These are phyloP conservation scores for Groenewaldozyma auringiensis DNA, from an alignment of 1,139 yeast genomes.

Conservation along the genomic window DNA sequence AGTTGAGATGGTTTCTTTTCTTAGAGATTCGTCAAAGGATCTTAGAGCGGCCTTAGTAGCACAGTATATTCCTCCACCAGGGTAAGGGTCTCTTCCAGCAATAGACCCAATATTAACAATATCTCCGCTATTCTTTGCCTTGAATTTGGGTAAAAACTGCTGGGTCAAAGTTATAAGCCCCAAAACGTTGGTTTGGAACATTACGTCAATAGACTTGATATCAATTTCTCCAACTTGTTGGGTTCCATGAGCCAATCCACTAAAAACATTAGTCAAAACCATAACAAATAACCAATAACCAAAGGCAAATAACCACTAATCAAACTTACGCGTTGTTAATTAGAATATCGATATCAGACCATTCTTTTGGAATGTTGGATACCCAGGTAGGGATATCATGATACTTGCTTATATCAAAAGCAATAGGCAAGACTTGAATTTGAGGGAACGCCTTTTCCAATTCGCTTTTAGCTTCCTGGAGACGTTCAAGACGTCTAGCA, in stretches of 20 bases:
- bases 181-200: constrained; percentile 65
- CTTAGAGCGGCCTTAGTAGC: constrained; percentile 80
- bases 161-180: constrained; percentile 68
- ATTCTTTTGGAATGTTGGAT: constrained; percentile 34
- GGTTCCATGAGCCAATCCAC: constrained; percentile 66
- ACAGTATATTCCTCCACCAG: constrained; percentile 80
- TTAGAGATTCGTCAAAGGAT: constrained; percentile 65
- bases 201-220: constrained; percentile 48
- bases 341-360: constrained; percentile 40
- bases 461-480: constrained; percentile 39
- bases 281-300: too few species aligned
- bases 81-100: constrained; percentile 84
- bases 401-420: constrained; percentile 54
- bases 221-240: constrained; percentile 54
- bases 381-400: constrained; percentile 48
- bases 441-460: constrained; percentile 41
- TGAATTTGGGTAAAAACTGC: constrained; percentile 50
- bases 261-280: constrained; percentile 7
- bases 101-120: constrained; percentile 78
- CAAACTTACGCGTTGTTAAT: constrained; percentile 61
- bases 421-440: constrained; percentile 38
- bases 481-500: constrained; percentile 56
- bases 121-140: constrained; percentile 57
- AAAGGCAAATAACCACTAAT: background rate
- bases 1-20: constrained; percentile 71